Base-by-base conservation (phyloP, 805 yeast genomes). In the Metschnikowia baotianmanensis region DNA sequence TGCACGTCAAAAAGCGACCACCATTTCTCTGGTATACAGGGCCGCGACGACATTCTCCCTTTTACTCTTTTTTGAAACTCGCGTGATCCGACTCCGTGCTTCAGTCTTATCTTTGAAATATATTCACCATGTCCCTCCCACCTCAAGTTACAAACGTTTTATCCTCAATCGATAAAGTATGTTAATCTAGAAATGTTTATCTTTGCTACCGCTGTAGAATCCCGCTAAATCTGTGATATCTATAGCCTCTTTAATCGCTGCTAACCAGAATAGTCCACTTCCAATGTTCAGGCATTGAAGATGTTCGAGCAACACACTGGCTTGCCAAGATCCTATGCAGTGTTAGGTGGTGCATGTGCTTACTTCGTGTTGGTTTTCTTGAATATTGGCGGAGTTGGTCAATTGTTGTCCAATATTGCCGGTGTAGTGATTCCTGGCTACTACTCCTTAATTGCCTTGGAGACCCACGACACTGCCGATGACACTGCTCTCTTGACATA, bases 361-460 rank as follows among this genome's bases (percentile, higher is more conserved):
- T 93, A 93, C 70, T 72, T 90, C 50, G 66, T 90, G 30, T 62
- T 91, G 55, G 80, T 90, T 44, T 88, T 91, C 67, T 70, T 90
- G 57, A 95, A 93, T 69, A 71, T 90, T 53, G 98, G 96, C 48
- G 98, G 97, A 21, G 72, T 93, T 56, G 99, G 99, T 47, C 95
- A 90, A 71, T 79, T 93, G 57, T 76, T 93, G 52, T 85, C 96
- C 50, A 93, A 93, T 72, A 68, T 91, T 55, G 95, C 95, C 13
- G 96, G 97, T 1, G 86, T 93, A 53, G 87, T 78, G 29, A 62
- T 89, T 47, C 99, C 99, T 33, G 91, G 93, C 39, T 91, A 90
- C 71, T 80, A 76, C 59, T 91, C 98, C 7, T 72, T 93, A 47
- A 62, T 78, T 48, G 98, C 99, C 17, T 73, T 93, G 51, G 85